Percentiles rank a stretch among this genome's conserved stretches.
Evolutionary conservation across 805 yeast species (phyloP).

Genomic region (Saccharomycopsis javanensis): DNA sequence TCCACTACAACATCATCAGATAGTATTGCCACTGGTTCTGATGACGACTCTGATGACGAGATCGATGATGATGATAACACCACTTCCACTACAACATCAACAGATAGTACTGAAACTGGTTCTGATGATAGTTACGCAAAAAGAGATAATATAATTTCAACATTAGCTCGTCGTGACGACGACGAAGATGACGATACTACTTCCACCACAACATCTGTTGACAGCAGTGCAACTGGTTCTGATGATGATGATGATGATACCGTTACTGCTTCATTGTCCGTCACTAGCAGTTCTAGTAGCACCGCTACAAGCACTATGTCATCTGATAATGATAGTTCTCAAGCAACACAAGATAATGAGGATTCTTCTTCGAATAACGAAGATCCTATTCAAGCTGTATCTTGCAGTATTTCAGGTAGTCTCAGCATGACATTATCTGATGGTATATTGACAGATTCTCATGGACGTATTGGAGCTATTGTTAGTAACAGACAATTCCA

Average conservation of each 20-base stretch:
- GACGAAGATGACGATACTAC: not conserved
- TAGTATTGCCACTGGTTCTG: too few species aligned
- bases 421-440: conserved; percentile 42
- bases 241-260: conserved; percentile 3
- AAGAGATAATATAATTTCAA: not conserved
- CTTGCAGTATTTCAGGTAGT: conserved; percentile 36
- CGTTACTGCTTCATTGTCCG: not conserved
- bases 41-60: too few species aligned
- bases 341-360: not conserved
- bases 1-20: too few species aligned
- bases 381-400: conserved; percentile 21
- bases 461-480: conserved; percentile 59
- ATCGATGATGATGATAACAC: too few species aligned
- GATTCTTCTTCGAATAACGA: not conserved
- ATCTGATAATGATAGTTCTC: too few species aligned
- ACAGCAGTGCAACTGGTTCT: not conserved
- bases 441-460: conserved; percentile 42
- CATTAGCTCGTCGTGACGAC: not conserved
- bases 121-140: not conserved
- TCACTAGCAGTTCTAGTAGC: not conserved
- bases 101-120: too few species aligned
- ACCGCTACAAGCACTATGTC: not conserved
- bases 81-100: too few species aligned
- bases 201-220: not conserved
- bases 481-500: conserved; percentile 70